phyloP scores from a whole-genome alignment of 768 basidiomycete species.

The Suillus lakei region DNA sequence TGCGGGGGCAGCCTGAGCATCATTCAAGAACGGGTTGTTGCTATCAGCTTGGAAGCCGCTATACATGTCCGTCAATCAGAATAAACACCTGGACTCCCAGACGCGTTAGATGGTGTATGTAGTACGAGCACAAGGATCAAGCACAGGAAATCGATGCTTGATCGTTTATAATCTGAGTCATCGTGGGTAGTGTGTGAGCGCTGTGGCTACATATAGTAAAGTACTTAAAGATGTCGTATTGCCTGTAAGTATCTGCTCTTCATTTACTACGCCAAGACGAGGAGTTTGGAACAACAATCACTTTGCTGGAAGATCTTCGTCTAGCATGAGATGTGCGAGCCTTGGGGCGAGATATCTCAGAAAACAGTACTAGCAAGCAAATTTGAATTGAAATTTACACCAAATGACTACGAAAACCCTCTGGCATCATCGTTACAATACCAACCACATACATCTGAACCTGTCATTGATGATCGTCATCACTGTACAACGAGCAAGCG shows the following conservation, averaged over 20 bases:
- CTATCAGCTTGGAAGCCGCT: conserved; percentile 5
- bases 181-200: neutral
- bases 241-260: no score
- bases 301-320: no score
- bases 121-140: neutral
- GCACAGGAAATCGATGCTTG: neutral
- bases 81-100: neutral
- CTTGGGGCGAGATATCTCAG: no score
- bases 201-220: neutral
- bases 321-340: neutral
- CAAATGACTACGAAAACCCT: neutral
- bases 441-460: no score
- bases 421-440: neutral
- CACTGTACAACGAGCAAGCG: neutral
- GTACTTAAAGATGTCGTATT: no score
- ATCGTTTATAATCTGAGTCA: neutral
- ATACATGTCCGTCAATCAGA: neutral
- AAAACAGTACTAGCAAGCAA: neutral
- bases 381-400: neutral
- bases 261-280: no score
- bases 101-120: neutral
- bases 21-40: conserved; percentile 75
- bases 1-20: conserved; percentile 43
- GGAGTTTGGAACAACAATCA: no score
- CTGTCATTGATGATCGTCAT: neutral